Evolutionary conservation across 805 yeast genomes (phyloP).

Genomic region (Nakazawaea holstii): DNA sequence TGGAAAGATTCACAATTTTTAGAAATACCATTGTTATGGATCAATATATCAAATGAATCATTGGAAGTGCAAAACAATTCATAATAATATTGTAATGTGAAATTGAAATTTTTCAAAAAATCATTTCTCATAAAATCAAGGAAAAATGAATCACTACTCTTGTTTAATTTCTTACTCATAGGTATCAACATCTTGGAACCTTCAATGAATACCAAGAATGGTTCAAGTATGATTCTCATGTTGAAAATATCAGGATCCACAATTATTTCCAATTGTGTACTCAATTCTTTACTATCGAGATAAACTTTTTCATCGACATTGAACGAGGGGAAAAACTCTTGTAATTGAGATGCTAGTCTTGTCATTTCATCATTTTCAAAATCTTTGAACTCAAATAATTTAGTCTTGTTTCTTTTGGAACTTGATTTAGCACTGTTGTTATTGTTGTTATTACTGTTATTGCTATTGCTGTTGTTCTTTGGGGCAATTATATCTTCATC

Average conservation of each 20-base stretch:
- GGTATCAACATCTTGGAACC: constrained; percentile 34
- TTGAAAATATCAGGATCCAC: constrained; percentile 71
- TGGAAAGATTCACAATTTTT: constrained; percentile 32
- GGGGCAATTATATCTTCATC: constrained; percentile 23
- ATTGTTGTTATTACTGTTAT: too few species aligned
- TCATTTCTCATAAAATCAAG: constrained; percentile 56
- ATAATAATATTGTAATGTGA: constrained; percentile 48
- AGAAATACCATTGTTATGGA: constrained; percentile 27
- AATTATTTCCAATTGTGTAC: constrained; percentile 54
- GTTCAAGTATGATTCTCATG: constrained; percentile 73
- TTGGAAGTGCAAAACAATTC: constrained; percentile 36
- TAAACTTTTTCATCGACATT: constrained; percentile 35
- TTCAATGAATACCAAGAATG: constrained; percentile 62
- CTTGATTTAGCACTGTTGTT: constrained; percentile 15
- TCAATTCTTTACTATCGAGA: constrained; percentile 50
- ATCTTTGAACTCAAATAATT: constrained; percentile 9
- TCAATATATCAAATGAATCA: constrained; percentile 28
- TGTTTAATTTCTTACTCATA: constrained; percentile 15
- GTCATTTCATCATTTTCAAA: constrained; percentile 8
- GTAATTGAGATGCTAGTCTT: constrained; percentile 24
- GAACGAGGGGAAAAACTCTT: constrained; percentile 71
- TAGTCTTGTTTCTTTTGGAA: constrained; percentile 17
- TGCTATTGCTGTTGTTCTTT: constrained; percentile 12
- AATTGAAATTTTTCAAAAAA: constrained; percentile 60
- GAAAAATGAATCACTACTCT: constrained; percentile 38